Conservation (phyloP, 2,329 filamentous ascomycete species). For the Penicillium decumbens region DNA sequence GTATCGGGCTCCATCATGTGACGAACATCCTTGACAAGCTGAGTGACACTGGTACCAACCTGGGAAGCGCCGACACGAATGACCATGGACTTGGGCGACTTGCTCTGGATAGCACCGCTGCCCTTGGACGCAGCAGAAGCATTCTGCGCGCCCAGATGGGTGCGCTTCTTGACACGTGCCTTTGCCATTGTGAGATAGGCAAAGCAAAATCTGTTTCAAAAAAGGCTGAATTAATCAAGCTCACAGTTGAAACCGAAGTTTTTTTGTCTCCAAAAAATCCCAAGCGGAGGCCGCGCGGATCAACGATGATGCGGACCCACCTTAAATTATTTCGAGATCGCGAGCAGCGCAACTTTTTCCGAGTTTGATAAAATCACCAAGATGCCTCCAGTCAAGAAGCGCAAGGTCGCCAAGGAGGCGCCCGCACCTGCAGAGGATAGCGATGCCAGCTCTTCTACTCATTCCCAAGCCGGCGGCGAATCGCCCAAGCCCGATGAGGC, state of each 20-base stretch:
- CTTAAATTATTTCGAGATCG: constrained; percentile 29
- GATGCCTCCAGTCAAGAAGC: constrained; percentile 41
- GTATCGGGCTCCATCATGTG: constrained; percentile 95
- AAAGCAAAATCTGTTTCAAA: constrained; percentile 2
- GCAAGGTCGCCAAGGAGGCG: constrained; percentile 34
- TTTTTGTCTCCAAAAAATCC: constrained; percentile 34
- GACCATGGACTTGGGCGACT: constrained; percentile 92
- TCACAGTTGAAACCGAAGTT: constrained; percentile 20
- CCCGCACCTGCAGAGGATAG: constrained; percentile 19
- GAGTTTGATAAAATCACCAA: constrained; percentile 7
- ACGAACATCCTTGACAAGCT: constrained; percentile 86
- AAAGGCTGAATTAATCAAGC: constrained; percentile 7
- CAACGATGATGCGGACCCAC: constrained; percentile 36
- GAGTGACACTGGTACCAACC: constrained; percentile 84
- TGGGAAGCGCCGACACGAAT: constrained; percentile 94
- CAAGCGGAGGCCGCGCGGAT: constrained; percentile 34
- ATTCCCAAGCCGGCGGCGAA: constrained; percentile 14
- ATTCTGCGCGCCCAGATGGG: constrained; percentile 66
- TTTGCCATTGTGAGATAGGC: constrained; percentile 61
- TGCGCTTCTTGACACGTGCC: constrained; percentile 80
- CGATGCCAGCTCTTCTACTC: constrained; percentile 24
- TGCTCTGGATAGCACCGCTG: constrained; percentile 58
- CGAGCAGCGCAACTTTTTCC: constrained; percentile 11
- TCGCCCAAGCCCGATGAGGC: constrained; percentile 6
- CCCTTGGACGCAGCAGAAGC: constrained; percentile 48